These are phyloP conservation scores for Candida boidinii DNA, from an alignment of 805 yeast species.

Conservation along the genomic window DNA sequence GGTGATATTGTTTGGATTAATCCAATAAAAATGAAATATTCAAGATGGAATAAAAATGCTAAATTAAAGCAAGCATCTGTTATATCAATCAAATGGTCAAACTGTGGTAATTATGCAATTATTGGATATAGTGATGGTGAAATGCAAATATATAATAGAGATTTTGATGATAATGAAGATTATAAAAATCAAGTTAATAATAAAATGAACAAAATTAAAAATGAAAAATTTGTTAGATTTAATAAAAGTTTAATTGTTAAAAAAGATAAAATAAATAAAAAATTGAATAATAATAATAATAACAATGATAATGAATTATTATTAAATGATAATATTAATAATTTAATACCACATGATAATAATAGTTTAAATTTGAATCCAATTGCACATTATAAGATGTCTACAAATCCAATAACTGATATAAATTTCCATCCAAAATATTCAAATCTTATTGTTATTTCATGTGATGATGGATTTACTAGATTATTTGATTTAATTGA, in stretches of 20 bases:
- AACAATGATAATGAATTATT: too few species aligned
- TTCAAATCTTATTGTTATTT: constrained; percentile 35
- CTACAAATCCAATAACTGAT: constrained; percentile 48
- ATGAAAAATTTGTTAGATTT: constrained; percentile 26
- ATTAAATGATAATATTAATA: too few species aligned
- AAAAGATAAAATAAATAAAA: too few species aligned
- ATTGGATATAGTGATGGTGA: constrained; percentile 63
- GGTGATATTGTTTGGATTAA: constrained; percentile 65
- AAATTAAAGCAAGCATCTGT: constrained; percentile 33
- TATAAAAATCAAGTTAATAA: constrained; percentile 10
- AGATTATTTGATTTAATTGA: constrained; percentile 43
- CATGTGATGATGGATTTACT: constrained; percentile 58
- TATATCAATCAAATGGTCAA: constrained; percentile 38
- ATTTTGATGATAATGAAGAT: constrained; percentile 35
- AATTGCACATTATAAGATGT: constrained; percentile 55
- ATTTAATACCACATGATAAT: too few species aligned
- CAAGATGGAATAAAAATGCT: constrained; percentile 45
- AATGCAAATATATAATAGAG: constrained; percentile 41
- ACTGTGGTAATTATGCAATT: constrained; percentile 36
- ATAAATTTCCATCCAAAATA: constrained; percentile 33
- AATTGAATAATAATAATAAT: constrained; percentile 1
- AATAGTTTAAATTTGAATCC: too few species aligned
- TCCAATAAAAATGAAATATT: constrained; percentile 37
- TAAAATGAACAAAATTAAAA: constrained; percentile 16
- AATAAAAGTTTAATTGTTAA: constrained; percentile 9